Evolutionary conservation across 1,284 basidiomycete species (phyloP), one percentile per base, ranked within the genome.

Genomic region (Ganoderma leucocontextum): DNA sequence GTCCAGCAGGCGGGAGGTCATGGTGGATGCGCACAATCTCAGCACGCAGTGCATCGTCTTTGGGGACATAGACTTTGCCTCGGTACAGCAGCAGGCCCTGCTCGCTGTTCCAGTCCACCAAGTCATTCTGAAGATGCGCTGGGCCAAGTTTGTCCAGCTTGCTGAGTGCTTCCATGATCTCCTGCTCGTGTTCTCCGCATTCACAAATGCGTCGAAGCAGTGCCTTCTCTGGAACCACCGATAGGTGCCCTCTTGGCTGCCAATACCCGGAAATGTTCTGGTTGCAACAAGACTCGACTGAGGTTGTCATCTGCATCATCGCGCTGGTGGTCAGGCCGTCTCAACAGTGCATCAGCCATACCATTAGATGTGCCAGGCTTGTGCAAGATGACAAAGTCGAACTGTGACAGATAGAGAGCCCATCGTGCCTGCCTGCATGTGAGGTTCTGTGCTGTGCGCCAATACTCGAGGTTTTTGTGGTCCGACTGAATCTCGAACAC

Each of bases 321-420:
- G 4, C 68, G 59, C 4, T 75, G 70, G 73, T 82, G 80, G 60
- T 84, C 82, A 15, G 76, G 62, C 35, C 79, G 59, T n/a, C 79
- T 59, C 0, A 83, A 85, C 1, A 88, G 74, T 0, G 81, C 74
- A 68, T 88, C 83, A 0, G 83, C 72, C 38, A 79, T 77, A 0
- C 67, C 67, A 52, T 80, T 81, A 6, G 68, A 39, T 12, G 71
- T 73, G 0, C 85, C 84, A 0, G 84, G 39, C 39, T 39, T 39
- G 39, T 39, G 39, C 9, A 4, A 39, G 39, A 39, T 39, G 39
- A 39, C 39, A 68, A 83, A 83, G 53, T 83, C 67, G 69, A 78
- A 85, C 6, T 78, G 52, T 0, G 78, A 60, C 0, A 88, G 72
- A 25, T 76, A 63, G 0, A 79, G 64, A 0, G 73, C 72, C 86